phyloP scores from a whole-genome alignment of 2,329 filamentous ascomycete species.

The Colletotrichum graminicola region DNA sequence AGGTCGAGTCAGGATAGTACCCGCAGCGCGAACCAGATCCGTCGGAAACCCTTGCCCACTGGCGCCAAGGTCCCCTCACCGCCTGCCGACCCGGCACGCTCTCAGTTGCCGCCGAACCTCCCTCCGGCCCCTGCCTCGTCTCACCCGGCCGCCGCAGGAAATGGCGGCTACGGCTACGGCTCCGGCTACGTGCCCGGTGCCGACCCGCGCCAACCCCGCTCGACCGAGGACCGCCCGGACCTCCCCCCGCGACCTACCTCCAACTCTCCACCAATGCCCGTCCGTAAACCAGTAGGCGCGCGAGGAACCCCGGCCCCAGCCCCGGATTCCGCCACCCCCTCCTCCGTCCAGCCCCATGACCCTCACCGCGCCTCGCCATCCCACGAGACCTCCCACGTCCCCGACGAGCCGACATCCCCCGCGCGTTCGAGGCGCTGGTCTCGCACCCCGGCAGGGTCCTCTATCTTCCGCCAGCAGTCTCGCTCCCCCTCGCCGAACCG shows the following conservation, averaged over 20 bases:
- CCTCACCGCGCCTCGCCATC: constrained; percentile 11
- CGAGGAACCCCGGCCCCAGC: constrained; percentile 26
- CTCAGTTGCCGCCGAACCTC: constrained; percentile 8
- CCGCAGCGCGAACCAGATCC: constrained; percentile 59
- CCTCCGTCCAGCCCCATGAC: not conserved
- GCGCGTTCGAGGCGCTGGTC: constrained; percentile 21
- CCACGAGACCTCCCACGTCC: constrained; percentile 23
- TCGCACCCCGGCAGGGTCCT: constrained; percentile 9
- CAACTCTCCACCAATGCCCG: constrained; percentile 29
- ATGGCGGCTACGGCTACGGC: constrained; percentile 20
- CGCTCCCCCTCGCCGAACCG: constrained; percentile 56
- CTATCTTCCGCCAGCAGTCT: constrained; percentile 31
- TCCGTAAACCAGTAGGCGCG: constrained; percentile 38
- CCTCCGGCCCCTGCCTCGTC: not conserved
- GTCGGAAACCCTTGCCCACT: constrained; percentile 64
- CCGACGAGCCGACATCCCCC: constrained; percentile 3
- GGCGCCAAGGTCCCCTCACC: constrained; percentile 45
- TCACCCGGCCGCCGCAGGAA: constrained; percentile 23
- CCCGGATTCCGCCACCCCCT: constrained; percentile 13
- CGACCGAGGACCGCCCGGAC: constrained; percentile 19
- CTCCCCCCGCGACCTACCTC: constrained; percentile 35
- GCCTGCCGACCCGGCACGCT: constrained; percentile 23
- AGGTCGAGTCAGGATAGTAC: constrained; percentile 60
- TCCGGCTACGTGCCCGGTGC: not conserved
- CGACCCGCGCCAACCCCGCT: constrained; percentile 6